These are phyloP conservation scores for Lodderomyces pseudojiufengensis DNA, from an alignment of 1,139 yeast genomes.

Conservation along the genomic window DNA sequence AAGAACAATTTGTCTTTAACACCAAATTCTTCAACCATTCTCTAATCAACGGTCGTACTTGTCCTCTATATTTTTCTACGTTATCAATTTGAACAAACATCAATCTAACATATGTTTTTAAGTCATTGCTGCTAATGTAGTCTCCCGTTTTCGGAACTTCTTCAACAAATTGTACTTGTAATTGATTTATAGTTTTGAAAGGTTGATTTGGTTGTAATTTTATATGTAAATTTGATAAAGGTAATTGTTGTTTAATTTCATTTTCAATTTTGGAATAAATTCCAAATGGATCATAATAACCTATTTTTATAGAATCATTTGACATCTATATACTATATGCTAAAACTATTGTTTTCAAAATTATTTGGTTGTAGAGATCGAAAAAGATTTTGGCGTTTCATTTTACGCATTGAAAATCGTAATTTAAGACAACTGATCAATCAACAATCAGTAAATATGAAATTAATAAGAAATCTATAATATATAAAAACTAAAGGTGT, in stretches of 20 bases:
- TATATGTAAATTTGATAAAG: conserved; percentile 80
- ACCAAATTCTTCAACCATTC: conserved; percentile 72
- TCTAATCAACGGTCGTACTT: conserved; percentile 72
- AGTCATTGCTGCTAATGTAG: conserved; percentile 6
- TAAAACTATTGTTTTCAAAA: too few relatives aligned
- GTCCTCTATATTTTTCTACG: conserved; percentile 70
- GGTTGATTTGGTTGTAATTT: conserved; percentile 52
- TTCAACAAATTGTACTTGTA: conserved; percentile 58
- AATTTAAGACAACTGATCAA: too few relatives aligned
- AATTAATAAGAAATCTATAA: too few relatives aligned
- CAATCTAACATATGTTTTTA: conserved; percentile 57
- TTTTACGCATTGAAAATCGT: too few relatives aligned
- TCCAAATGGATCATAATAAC: conserved; percentile 85
- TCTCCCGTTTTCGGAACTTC: conserved; percentile 47
- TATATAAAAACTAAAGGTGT: too few relatives aligned
- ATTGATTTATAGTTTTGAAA: conserved; percentile 61
- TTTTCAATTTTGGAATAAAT: conserved; percentile 53
- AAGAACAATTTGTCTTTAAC: conserved; percentile 44
- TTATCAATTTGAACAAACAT: conserved; percentile 67
- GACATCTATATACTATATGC: too few relatives aligned
- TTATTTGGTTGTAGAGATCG: too few relatives aligned
- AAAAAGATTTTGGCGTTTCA: too few relatives aligned
- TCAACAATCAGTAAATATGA: too few relatives aligned
- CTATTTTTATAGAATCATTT: conserved; percentile 39
- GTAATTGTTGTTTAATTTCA: conserved; percentile 53